Evolutionary conservation across 2,329 filamentous ascomycete species (phyloP).

Genomic region (Fusarium haematococcum): DNA sequence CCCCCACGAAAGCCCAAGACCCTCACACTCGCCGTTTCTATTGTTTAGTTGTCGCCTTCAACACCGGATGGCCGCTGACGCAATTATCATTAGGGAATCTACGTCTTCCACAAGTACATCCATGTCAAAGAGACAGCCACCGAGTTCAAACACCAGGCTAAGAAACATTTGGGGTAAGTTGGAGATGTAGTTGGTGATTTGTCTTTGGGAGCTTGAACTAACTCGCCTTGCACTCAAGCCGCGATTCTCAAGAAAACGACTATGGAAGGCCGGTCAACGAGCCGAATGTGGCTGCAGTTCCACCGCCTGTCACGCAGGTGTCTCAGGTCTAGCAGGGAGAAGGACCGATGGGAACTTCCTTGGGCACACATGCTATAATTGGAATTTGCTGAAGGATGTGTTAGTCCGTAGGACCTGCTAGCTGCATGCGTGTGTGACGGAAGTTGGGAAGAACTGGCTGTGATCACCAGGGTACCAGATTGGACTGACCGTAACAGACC

Average conservation of each 20-base stretch:
- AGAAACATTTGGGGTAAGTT: background rate
- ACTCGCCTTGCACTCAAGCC: background rate
- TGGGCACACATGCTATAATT: background rate
- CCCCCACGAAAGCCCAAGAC: rapidly evolving
- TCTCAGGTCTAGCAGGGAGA: background rate
- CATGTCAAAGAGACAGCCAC: conserved; percentile 8
- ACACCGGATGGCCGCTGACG: background rate
- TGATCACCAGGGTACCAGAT: background rate
- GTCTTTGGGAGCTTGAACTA: background rate
- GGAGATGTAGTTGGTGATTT: background rate
- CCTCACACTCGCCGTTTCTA: no score
- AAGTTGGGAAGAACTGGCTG: background rate
- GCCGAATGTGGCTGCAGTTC: background rate
- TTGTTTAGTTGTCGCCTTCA: no score
- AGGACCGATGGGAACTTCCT: background rate
- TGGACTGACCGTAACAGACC: background rate
- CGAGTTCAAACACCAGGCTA: background rate
- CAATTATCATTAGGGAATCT: conserved; percentile 6
- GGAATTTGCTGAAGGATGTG: background rate
- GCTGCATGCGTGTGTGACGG: background rate
- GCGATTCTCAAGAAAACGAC: background rate
- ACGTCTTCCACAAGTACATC: conserved; percentile 25
- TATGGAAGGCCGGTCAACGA: background rate
- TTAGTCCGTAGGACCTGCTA: background rate
- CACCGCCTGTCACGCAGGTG: background rate